Evolutionary conservation across 169 alveolate species (phyloP).

Genomic region (Cryptosporidium parvum): DNA sequence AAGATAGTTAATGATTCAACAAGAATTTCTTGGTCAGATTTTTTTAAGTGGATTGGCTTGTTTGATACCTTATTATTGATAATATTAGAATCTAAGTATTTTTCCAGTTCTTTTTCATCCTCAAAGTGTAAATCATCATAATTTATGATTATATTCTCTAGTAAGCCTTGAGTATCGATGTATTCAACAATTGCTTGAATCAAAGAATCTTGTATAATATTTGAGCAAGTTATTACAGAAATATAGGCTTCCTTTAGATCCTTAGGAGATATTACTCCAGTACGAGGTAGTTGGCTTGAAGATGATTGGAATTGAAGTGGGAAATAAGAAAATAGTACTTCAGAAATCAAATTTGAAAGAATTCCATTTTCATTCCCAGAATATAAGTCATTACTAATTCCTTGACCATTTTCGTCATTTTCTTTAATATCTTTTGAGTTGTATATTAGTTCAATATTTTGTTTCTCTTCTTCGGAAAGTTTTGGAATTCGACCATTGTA

Average conservation of each 20-base stretch:
- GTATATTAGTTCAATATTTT: background rate
- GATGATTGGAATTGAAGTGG: conserved; percentile 61
- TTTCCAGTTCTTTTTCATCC: conserved; percentile 18
- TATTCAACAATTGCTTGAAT: conserved; percentile 51
- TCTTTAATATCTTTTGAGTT: background rate
- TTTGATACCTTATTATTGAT: background rate
- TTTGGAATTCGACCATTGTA: conserved; percentile 46
- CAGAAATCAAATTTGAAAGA: conserved; percentile 49
- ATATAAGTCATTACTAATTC: background rate
- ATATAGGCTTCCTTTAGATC: conserved; percentile 28
- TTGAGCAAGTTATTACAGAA: conserved; percentile 35
- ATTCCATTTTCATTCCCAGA: conserved; percentile 1
- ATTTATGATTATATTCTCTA: conserved; percentile 10
- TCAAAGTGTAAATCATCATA: conserved; percentile 27
- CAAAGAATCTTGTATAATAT: conserved; percentile 49
- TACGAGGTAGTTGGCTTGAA: background rate
- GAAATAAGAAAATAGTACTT: conserved; percentile 37
- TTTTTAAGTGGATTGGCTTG: conserved; percentile 37
- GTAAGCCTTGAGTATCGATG: conserved; percentile 54
- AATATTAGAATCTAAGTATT: background rate
- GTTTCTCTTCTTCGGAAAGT: conserved; percentile 3
- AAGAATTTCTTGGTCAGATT: conserved; percentile 23
- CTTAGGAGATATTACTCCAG: conserved; percentile 25
- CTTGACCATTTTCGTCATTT: background rate
- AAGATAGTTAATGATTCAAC: conserved; percentile 1